Base-by-base conservation (phyloP, 306 rosid genomes). In the Astragalus glycyphyllos region DNA sequence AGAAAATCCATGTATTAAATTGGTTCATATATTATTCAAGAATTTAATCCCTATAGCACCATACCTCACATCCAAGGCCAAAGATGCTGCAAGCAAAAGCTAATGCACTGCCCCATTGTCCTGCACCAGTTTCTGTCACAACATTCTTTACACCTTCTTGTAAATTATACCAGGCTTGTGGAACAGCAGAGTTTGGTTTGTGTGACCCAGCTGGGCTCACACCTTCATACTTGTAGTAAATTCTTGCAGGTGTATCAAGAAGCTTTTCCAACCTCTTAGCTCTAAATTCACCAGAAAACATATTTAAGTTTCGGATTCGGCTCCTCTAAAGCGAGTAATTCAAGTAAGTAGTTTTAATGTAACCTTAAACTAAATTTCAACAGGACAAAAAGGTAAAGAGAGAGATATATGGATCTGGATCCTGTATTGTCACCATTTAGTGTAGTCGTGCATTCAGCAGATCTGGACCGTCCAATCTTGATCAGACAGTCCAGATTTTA, bases 71-170 rank as follows among this genome's bases (percentile, higher is more conserved):
- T 4, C 83, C 88, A 47, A 94, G 85, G 67, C 90, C 97, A 60
- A 90, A 94, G 78, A 90, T 67, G 86, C 94, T 94, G 77, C 86
- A 84, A 0, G 98, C 97, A 82, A 94, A 94, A 78, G 98, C 97
- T 80, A 94, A 86, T 58, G 97, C 80, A 80, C 90, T 72, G 73
- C 98, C 98, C 98, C 98, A 94, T 68, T 94, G 98, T 44, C 98
- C 98, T 69, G 98, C 97, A 38, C 98, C 98, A 5, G 98, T 94
- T 86, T 94, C 98, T 42, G 98, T 94, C 72, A 89, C 98, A 38
- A 94, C 81, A 75, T 84, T 87, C 82, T 90, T 94, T 54, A 90
- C 58, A 5, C 98, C 98, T 81, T 69, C 87, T 78, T 94, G 86
- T 69, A 83, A 59, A 82, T 94, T 94, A 74, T 94, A 94, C 88